Percentiles rank a stretch among this genome's conserved stretches.
These are phyloP conservation scores for Auricularia cornea DNA, from an alignment of 768 basidiomycete species.

Conservation along the genomic window DNA sequence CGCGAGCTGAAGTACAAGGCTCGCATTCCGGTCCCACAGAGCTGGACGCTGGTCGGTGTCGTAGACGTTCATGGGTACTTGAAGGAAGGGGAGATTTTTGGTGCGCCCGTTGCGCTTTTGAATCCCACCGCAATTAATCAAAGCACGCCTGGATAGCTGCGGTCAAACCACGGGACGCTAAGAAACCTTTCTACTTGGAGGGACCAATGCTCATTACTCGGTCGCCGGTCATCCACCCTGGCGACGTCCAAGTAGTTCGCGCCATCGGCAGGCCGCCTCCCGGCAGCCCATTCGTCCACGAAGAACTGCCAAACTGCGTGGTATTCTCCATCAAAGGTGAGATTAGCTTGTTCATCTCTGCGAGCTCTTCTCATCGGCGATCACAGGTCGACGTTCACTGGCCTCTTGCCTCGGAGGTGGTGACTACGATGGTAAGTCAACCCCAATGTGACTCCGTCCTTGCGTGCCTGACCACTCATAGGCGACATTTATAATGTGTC, in stretches of 20 bases:
- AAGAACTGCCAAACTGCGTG: constrained; percentile 20
- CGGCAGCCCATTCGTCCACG: constrained; percentile 39
- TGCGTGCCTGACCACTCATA: too few species aligned
- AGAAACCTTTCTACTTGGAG: constrained; percentile 36
- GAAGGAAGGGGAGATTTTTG: constrained; percentile 49
- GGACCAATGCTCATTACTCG: constrained; percentile 51
- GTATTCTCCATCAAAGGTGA: constrained; percentile 36
- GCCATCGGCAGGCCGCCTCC: constrained; percentile 54
- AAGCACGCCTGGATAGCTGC: too few species aligned
- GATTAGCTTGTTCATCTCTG: constrained; percentile 22
- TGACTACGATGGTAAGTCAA: constrained; percentile 60
- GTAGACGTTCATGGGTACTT: constrained; percentile 55
- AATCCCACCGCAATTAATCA: too few species aligned
- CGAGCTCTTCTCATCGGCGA: neutral
- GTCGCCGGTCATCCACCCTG: constrained; percentile 63
- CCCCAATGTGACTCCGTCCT: too few species aligned
- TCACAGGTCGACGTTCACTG: neutral
- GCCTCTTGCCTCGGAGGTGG: constrained; percentile 55
- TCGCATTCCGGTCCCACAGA: constrained; percentile 55
- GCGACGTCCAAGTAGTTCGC: constrained; percentile 50
- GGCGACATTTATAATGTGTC: constrained; percentile 46
- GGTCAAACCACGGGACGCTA: constrained; percentile 30
- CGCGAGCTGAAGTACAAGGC: constrained; percentile 55
- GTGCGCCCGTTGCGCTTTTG: constrained; percentile 20
- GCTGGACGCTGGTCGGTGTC: constrained; percentile 64